These are phyloP conservation scores for Mycena albidolilacea DNA, from an alignment of 768 basidiomycete species.

Conservation along the genomic window DNA sequence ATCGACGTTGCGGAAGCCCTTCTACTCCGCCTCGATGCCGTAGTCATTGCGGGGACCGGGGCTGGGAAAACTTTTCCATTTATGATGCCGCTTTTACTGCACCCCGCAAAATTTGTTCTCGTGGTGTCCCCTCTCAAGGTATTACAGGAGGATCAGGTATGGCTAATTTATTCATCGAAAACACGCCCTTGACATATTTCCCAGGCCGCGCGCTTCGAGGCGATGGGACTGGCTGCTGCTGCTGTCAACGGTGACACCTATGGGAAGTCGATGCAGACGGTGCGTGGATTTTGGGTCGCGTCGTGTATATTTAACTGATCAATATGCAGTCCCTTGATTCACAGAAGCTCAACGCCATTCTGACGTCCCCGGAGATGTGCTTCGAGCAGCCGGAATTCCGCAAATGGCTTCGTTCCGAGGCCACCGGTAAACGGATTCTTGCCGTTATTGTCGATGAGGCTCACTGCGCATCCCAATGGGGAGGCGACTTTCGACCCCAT, in stretches of 20 bases:
- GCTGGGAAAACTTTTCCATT: conserved; percentile 56
- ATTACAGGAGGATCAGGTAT: conserved; percentile 54
- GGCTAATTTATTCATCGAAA: background rate
- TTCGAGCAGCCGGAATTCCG: conserved; percentile 50
- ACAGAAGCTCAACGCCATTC: conserved; percentile 45
- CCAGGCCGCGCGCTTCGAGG: conserved; percentile 45
- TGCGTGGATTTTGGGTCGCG: conserved; percentile 34
- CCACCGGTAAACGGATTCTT: conserved; percentile 28
- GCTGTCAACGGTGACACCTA: conserved; percentile 57
- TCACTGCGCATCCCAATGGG: conserved; percentile 55
- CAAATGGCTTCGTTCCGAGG: conserved; percentile 39
- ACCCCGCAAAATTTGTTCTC: conserved; percentile 43
- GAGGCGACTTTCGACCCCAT: conserved; percentile 50
- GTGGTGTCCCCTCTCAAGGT: conserved; percentile 56
- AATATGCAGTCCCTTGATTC: conserved; percentile 44
- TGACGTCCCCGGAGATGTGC: conserved; percentile 59
- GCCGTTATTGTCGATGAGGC: conserved; percentile 55
- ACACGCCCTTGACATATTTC: background rate
- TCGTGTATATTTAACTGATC: background rate
- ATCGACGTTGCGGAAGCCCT: no score
- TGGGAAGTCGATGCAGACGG: conserved; percentile 45
- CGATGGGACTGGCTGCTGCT: conserved; percentile 46
- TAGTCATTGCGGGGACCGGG: conserved; percentile 44
- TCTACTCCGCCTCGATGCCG: no score
- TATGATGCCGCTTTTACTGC: conserved; percentile 47